phyloP scores from a whole-genome alignment of 2,329 filamentous ascomycete species.

The Phialophora expanda region DNA sequence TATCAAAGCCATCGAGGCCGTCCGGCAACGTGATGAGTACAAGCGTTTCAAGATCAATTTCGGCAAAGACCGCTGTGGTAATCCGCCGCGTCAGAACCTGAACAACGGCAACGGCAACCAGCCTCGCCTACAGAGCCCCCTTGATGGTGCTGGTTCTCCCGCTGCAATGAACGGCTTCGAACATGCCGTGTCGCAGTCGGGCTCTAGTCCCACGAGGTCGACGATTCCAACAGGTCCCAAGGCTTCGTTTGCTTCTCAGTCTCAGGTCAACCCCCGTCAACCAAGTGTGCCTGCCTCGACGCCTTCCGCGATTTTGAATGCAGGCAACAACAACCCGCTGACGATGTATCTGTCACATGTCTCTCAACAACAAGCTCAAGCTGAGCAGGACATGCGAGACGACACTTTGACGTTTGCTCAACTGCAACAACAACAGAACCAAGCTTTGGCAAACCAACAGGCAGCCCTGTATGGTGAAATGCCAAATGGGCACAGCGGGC shows the following conservation, averaged over 20 bases:
- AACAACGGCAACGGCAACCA: slow-evolving; percentile 64
- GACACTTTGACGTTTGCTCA: slow-evolving; percentile 50
- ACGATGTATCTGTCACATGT: slow-evolving; percentile 92
- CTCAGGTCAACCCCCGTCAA: slow-evolving; percentile 61
- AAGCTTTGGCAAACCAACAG: slow-evolving; percentile 73
- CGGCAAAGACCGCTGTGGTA: slow-evolving; percentile 96
- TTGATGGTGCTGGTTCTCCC: slow-evolving; percentile 61
- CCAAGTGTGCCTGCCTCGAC: slow-evolving; percentile 60
- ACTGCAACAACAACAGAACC: slow-evolving; percentile 66
- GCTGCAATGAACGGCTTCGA: slow-evolving; percentile 64
- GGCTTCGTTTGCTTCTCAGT: slow-evolving; percentile 59
- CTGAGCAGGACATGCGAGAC: slow-evolving; percentile 65
- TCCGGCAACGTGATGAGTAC: slow-evolving; percentile 94
- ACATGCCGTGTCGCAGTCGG: slow-evolving; percentile 60
- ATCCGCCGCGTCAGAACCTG: slow-evolving; percentile 86
- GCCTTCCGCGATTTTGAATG: slow-evolving; percentile 77
- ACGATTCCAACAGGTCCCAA: slow-evolving; percentile 60
- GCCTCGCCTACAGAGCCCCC: slow-evolving; percentile 64
- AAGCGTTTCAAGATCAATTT: slow-evolving; percentile 99
- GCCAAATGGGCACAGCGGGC: slow-evolving; percentile 61
- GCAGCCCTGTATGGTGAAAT: slow-evolving; percentile 77
- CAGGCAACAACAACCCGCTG: slow-evolving; percentile 80
- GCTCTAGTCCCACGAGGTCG: slow-evolving; percentile 65
- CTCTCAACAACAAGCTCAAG: slow-evolving; percentile 61
- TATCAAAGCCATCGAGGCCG: slow-evolving; percentile 97